Evolutionary conservation across 2,329 filamentous ascomycete genomes (phyloP).

Genomic region (Aspergillus proliferans): DNA sequence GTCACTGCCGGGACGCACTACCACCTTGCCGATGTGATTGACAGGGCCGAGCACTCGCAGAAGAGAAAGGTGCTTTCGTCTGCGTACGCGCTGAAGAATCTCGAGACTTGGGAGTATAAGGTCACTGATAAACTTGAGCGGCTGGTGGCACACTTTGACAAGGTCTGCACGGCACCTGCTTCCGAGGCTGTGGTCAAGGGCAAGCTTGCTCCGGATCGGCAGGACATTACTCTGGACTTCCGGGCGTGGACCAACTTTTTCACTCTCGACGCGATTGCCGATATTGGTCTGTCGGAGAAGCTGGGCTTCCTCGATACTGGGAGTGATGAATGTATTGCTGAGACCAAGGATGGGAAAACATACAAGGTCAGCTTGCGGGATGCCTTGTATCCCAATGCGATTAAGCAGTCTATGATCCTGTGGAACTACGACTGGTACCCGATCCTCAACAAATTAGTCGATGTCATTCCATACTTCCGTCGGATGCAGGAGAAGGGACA

Average conservation of each 20-base stretch:
- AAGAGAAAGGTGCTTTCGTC: slow-evolving; percentile 48
- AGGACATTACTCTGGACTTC: slow-evolving; percentile 41
- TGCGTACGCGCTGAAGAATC: slow-evolving; percentile 50
- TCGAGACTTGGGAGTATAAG: slow-evolving; percentile 51
- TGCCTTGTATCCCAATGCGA: slow-evolving; percentile 46
- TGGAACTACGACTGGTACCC: slow-evolving; percentile 51
- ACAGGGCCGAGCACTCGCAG: slow-evolving; percentile 47
- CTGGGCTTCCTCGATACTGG: slow-evolving; percentile 49
- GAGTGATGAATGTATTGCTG: slow-evolving; percentile 39
- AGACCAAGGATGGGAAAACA: slow-evolving; percentile 42
- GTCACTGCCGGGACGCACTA: slow-evolving; percentile 44
- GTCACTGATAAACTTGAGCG: slow-evolving; percentile 47
- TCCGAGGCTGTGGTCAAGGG: slow-evolving; percentile 29
- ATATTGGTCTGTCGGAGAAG: slow-evolving; percentile 49
- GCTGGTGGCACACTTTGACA: slow-evolving; percentile 43
- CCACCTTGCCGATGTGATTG: slow-evolving; percentile 48
- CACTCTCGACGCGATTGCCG: slow-evolving; percentile 51
- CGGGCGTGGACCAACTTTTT: slow-evolving; percentile 52
- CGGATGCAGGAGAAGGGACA: slow-evolving; percentile 41
- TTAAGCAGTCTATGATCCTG: slow-evolving; percentile 43
- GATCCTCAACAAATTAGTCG: slow-evolving; percentile 42
- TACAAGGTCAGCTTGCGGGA: slow-evolving; percentile 46
- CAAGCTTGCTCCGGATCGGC: slow-evolving; percentile 11
- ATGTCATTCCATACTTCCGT: slow-evolving; percentile 39
- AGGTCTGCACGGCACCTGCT: slow-evolving; percentile 23